phyloP scores from a whole-genome alignment of 169 alveolate genomes.

The Hammondia hammondi region DNA sequence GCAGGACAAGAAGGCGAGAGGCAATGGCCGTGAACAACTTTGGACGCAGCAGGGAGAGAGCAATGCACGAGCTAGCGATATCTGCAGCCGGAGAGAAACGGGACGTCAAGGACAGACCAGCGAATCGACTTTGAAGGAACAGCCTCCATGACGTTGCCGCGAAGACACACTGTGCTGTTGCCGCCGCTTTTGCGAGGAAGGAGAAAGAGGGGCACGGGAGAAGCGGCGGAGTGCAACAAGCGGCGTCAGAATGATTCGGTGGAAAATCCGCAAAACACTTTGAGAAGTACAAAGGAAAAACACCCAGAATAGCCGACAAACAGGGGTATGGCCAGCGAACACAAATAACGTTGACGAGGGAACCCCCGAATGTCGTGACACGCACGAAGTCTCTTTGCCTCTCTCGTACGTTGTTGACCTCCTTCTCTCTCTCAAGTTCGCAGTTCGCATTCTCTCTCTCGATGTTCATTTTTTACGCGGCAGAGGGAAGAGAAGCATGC shows the following conservation, averaged over 20 bases:
- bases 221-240: too few species aligned
- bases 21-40: neutral
- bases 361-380: neutral
- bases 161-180: too few species aligned
- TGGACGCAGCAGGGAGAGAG: neutral
- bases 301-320: neutral
- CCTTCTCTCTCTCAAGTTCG: too few species aligned
- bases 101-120: neutral
- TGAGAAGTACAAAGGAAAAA: neutral
- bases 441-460: too few species aligned
- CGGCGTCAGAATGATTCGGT: too few species aligned
- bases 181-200: neutral
- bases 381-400: too few species aligned
- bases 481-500: neutral
- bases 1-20: neutral
- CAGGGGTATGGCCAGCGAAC: neutral
- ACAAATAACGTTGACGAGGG: neutral
- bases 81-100: neutral
- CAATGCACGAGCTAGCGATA: neutral
- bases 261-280: neutral
- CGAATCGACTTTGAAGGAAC: neutral
- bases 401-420: too few species aligned
- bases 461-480: too few species aligned
- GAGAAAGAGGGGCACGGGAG: neutral
- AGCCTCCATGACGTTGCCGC: too few species aligned